A percentile compares a stretch with the other conserved stretches of the same genome.
Conservation (phyloP, 257 asterid species). For the Lantana camara region DNA sequence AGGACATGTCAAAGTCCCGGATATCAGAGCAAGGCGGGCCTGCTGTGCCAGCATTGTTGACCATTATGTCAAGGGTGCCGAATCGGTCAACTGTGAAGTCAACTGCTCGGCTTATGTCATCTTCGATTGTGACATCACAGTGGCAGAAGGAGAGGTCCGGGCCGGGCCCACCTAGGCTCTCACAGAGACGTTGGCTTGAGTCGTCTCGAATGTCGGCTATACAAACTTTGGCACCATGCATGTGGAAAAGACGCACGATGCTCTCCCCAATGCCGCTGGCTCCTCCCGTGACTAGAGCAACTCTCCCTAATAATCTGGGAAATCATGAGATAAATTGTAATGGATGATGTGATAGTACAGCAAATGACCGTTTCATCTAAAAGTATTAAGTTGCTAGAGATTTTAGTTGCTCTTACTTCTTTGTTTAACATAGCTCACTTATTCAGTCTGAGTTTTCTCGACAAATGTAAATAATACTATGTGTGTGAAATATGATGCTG, state of each 20-base stretch:
- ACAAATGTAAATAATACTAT: no score
- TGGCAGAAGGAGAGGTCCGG: slow-evolving; percentile 41
- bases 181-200: slow-evolving; percentile 48
- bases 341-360: no score
- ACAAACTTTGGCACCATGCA: slow-evolving; percentile 87
- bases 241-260: slow-evolving; percentile 67
- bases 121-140: slow-evolving; percentile 79
- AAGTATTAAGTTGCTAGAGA: no score
- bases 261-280: slow-evolving; percentile 91
- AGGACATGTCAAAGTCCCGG: slow-evolving; percentile 61
- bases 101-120: slow-evolving; percentile 65
- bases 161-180: slow-evolving; percentile 36
- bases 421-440: not conserved
- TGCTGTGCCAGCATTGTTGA: slow-evolving; percentile 80
- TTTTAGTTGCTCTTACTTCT: not conserved
- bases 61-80: slow-evolving; percentile 84
- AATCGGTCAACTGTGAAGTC: slow-evolving; percentile 64
- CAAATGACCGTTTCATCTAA: no score
- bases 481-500: no score
- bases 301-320: slow-evolving; percentile 82
- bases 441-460: no score
- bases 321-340: slow-evolving; percentile 2
- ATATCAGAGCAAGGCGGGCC: slow-evolving; percentile 84
- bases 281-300: slow-evolving; percentile 91
- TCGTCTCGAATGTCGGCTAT: slow-evolving; percentile 75